Evolutionary conservation across 257 asterid genomes (phyloP).

Genomic region (Salvia rosmarinus): DNA sequence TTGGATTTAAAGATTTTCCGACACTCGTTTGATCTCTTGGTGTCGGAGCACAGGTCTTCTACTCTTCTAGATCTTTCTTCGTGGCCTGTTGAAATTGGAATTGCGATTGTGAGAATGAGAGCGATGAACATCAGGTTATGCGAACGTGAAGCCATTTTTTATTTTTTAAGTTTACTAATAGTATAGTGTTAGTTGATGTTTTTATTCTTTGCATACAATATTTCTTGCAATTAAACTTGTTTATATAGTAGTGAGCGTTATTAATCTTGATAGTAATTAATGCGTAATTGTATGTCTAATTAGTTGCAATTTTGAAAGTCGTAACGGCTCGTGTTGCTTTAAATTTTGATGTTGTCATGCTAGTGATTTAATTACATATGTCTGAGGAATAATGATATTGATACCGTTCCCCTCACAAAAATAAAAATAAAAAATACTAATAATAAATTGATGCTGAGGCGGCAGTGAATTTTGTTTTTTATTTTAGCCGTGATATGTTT

Average conservation of each 20-base stretch:
- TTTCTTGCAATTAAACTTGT: constrained; percentile 1
- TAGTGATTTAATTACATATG: no score
- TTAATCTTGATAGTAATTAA: constrained; percentile 4
- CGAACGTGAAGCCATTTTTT: constrained; percentile 15
- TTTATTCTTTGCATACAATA: no score
- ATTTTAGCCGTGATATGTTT: no score
- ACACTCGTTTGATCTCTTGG: not conserved
- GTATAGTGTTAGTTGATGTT: no score
- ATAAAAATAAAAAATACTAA: no score
- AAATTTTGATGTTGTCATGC: not conserved
- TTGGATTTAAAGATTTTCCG: not conserved
- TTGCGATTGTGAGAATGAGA: constrained; percentile 2
- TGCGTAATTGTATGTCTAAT: not conserved
- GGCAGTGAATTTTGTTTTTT: no score
- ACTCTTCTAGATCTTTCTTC: not conserved
- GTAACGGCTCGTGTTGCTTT: not conserved
- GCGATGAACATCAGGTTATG: not conserved
- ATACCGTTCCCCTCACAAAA: no score
- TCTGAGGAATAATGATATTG: no score
- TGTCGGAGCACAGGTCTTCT: not conserved
- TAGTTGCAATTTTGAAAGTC: not conserved
- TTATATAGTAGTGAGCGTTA: constrained; percentile 29
- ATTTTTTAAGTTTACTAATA: no score
- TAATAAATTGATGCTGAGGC: no score
- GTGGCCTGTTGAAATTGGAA: constrained; percentile 17